Evolutionary conservation across 2,329 filamentous ascomycete genomes (phyloP), one percentile per base, ranked within the genome.

Genomic region (Colletotrichum tropicale): DNA sequence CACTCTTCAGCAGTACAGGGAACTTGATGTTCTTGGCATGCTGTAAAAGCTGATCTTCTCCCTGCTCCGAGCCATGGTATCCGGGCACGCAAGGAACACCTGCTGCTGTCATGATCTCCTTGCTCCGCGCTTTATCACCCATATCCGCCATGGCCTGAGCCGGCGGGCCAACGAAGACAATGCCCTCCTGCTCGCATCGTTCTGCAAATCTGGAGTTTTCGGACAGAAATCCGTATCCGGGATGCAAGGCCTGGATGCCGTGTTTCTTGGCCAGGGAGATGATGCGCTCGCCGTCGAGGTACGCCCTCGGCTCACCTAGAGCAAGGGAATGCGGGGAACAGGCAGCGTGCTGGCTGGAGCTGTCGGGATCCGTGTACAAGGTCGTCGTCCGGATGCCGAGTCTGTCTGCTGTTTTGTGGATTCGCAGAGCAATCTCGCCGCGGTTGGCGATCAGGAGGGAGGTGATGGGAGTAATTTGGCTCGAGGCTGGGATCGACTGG

Each of bases 361-460:
- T 93, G 84, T 99, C 97, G 52, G 96, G 95, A 79, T 98, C 95
- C 9, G 97, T 99, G 86, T 98, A 99, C 75, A 99, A 91, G 0
- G 96, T 98, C 1, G 96, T 98, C 21, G 96, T 98, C 77, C 93
- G 93, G 82, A 99, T 98, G 74, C 97, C 96, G 82, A 98, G 94
- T 78, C 94, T 92, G 66, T 94, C 90, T 38, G 97, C 97, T 26
- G 97, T 99, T 79, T 93, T 92, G 79, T 96, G 94, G 79, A 99
- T 97, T 79, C 97, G 94, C 83, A 99, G 89, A 66, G 97, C 97
- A 80, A 99, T 99, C 86, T 99, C 97, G 80, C 97, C 97, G 80
- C 97, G 93, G 84, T 99, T 99, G 70, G 97, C 97, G 83, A 99
- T 98, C 28, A 99, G 90, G 56, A 98, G 94, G 10, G 96, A 98